Percentiles rank a stretch among this genome's conserved stretches.
Conservation (phyloP, 73 alveolate species). For the Paramecium bursaria region DNA sequence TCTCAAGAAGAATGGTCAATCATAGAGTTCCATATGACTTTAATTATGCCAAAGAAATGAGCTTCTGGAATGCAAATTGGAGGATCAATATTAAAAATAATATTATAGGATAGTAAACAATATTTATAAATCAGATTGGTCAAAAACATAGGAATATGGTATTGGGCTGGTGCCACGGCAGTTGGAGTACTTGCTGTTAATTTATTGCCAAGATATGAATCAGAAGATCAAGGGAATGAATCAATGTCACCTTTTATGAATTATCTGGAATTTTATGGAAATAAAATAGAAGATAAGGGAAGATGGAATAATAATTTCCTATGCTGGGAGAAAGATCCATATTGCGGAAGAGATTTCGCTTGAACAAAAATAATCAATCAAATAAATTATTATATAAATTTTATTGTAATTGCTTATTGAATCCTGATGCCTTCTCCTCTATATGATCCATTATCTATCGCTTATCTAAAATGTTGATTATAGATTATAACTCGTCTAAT, state of each 20-base stretch:
- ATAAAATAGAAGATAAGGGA: conserved; percentile 57
- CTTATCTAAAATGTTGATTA: too few species aligned
- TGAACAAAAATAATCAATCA: conserved; percentile 48
- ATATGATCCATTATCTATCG: too few species aligned
- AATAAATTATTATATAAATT: too few species aligned
- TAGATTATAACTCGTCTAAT: too few species aligned
- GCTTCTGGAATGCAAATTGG: conserved; percentile 40
- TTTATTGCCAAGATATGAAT: neutral
- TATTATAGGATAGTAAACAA: conserved; percentile 11
- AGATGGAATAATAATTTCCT: conserved; percentile 71
- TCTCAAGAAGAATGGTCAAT: conserved; percentile 68
- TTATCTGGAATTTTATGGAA: conserved; percentile 33
- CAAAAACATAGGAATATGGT: conserved; percentile 45
- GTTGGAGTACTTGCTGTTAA: conserved; percentile 6
- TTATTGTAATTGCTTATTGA: too few species aligned
- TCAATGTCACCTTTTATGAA: conserved; percentile 10
- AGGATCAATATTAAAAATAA: conserved; percentile 7
- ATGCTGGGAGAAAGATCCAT: conserved; percentile 68
- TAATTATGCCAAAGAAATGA: conserved; percentile 34
- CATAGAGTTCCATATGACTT: conserved; percentile 67
- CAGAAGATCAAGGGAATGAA: neutral
- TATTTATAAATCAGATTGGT: neutral
- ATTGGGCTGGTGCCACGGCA: conserved; percentile 48
- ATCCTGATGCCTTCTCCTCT: too few species aligned
- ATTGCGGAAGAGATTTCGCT: conserved; percentile 70